Evolutionary conservation across 2,329 filamentous ascomycete species (phyloP).

Genomic region (Chaetomiaceae sp.): DNA sequence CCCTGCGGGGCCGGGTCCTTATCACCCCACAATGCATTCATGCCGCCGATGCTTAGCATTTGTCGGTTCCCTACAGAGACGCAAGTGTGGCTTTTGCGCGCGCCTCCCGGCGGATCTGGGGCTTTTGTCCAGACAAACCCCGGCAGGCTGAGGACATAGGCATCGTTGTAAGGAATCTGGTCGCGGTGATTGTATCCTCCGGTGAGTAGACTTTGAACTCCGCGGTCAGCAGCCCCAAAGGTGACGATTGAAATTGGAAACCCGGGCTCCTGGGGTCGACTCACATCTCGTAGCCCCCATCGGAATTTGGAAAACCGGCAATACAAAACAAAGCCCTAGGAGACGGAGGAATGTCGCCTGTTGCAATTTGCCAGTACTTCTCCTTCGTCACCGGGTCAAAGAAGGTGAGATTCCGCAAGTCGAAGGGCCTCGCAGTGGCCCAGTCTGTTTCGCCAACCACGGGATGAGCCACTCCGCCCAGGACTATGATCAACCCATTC

Average conservation of each 20-base stretch:
- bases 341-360: conserved; percentile 9
- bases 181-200: conserved; percentile 12
- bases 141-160: conserved; percentile 23
- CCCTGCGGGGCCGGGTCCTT: conserved; percentile 17
- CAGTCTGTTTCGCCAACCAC: background rate
- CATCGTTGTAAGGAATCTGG: conserved; percentile 12
- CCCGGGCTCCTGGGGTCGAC: background rate
- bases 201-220: conserved; percentile 4
- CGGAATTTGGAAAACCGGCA: conserved; percentile 5
- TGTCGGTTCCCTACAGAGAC: conserved; percentile 20
- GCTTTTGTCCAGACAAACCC: conserved; percentile 23
- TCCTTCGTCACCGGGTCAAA: conserved; percentile 21
- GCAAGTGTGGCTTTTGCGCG: conserved; percentile 4
- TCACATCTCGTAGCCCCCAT: conserved; percentile 23
- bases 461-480: conserved; percentile 9
- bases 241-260: background rate
- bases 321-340: conserved; percentile 13
- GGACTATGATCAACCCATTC: conserved; percentile 16
- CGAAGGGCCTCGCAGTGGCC: background rate
- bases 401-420: conserved; percentile 19
- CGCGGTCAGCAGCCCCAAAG: no score
- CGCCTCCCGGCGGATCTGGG: conserved; percentile 6
- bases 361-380: conserved; percentile 13
- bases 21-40: background rate
- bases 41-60: conserved; percentile 21